phyloP scores from a whole-genome alignment of 2,329 filamentous ascomycete species.

The Anisogramma anomala region DNA sequence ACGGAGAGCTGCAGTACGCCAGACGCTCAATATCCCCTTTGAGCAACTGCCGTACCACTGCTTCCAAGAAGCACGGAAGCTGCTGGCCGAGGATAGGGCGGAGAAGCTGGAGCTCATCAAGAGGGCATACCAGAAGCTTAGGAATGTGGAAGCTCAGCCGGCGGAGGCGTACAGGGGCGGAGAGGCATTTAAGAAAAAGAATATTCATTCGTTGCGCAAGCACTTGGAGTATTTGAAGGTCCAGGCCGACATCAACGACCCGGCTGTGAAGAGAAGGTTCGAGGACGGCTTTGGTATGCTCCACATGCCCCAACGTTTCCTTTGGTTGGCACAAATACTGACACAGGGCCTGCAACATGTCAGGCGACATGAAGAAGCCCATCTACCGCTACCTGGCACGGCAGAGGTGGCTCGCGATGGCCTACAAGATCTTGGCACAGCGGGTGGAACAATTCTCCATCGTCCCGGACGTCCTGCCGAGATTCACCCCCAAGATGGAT shows the following conservation, averaged over 20 bases:
- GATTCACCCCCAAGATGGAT: conserved; percentile 66
- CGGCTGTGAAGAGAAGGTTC: conserved; percentile 81
- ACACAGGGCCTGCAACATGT: neutral
- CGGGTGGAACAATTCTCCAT: conserved; percentile 79
- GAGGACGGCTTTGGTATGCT: conserved; percentile 76
- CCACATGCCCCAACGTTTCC: neutral
- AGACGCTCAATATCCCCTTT: conserved; percentile 62
- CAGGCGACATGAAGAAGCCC: conserved; percentile 90
- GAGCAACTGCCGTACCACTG: conserved; percentile 93
- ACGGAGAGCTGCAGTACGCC: conserved; percentile 62
- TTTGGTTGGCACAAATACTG: neutral
- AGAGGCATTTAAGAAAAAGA: conserved; percentile 51
- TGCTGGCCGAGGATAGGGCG: conserved; percentile 67
- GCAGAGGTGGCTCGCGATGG: conserved; percentile 75
- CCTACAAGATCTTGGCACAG: conserved; percentile 68
- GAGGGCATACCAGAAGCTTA: conserved; percentile 56
- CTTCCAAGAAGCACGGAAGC: conserved; percentile 87
- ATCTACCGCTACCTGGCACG: conserved; percentile 89
- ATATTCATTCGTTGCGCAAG: conserved; percentile 57
- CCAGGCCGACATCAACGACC: conserved; percentile 87
- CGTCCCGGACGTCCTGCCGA: conserved; percentile 75
- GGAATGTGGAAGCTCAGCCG: conserved; percentile 49
- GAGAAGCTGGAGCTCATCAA: conserved; percentile 69
- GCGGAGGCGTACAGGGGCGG: conserved; percentile 48
- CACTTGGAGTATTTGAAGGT: conserved; percentile 75